Base-by-base conservation (phyloP, 208 protist genomes). In the Trypanosoma vivax region DNA sequence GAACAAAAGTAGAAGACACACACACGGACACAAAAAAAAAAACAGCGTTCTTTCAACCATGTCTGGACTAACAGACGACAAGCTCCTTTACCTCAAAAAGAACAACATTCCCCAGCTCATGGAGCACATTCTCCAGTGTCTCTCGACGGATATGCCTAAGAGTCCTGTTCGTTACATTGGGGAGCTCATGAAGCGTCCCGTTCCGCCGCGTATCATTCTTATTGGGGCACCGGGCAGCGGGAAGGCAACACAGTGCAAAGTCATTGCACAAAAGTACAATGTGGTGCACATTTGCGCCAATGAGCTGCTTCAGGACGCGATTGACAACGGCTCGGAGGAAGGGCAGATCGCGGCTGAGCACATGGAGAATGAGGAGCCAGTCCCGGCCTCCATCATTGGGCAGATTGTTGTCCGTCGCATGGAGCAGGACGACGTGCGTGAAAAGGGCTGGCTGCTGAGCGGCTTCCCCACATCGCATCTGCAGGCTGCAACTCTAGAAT, bases 381-480 rank as follows among this genome's bases (percentile, higher is more conserved):
- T 95, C 21, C 83, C 85, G 10, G 79, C 91, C 50, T 75, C 60
- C 29, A 66, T 93, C 34, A 76, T 94, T 54, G 70, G 73, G 39
- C 39, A 64, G 35, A 66, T 93, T 13, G 71, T 90, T 23, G 73
- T 66, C 25, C 48, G 80, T n/a, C 82, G 86, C 19, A 64, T 96
- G 23, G 37, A 69, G 37, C 25, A 83, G 50, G 75, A 81, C 13
- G 86, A 95, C 40, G 83, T 69, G 14, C 47, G 75, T 38, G 39
- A 70, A 42, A 75, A 89, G 34, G 92, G 92, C 18, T 97, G 86
- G 81, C 64, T 97, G 50, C 67, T 97, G 10, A 90, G 96, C 51
- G 92, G 92, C 27, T 97, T 94, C 60, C 92, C 92, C 10, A 74
- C 90, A 34, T 95, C 77, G 33, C 42, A 63, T 14, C 70, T 45